Conservation (phyloP, 2,329 filamentous ascomycete species). For the Diplodia mutila region DNA sequence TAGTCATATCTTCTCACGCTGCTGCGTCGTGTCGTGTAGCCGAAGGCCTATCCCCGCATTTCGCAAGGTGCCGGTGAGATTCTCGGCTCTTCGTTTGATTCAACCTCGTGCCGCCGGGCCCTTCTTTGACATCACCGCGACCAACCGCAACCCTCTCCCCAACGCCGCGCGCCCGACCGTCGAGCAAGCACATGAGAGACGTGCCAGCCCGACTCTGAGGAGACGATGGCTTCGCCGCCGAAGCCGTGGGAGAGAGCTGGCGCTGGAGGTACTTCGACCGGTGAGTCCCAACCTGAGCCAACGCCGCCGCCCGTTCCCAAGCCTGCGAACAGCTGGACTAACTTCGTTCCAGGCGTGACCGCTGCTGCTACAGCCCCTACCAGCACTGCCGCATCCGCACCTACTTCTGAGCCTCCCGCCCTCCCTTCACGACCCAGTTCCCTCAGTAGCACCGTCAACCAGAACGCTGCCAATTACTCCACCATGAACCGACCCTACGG, state of each 20-base stretch:
- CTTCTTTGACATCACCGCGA: conserved; percentile 27
- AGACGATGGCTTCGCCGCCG: conserved; percentile 74
- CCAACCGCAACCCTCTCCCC: conserved; percentile 1
- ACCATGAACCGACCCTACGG: conserved; percentile 61
- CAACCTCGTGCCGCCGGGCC: conserved; percentile 1
- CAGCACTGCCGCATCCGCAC: conserved; percentile 45
- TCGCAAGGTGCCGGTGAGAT: conserved; percentile 8
- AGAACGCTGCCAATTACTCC: conserved; percentile 84
- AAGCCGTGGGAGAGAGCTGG: conserved; percentile 95
- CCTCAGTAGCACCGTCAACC: conserved; percentile 78
- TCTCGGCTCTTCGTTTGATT: conserved; percentile 12
- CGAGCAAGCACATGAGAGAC: conserved; percentile 28
- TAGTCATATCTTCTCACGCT: background rate
- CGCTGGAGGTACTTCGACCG: conserved; percentile 48
- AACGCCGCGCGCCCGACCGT: conserved; percentile 12
- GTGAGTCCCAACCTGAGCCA: conserved; percentile 9
- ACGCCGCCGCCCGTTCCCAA: background rate
- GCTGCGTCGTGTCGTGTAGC: background rate
- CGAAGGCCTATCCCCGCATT: conserved; percentile 18
- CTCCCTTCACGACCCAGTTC: conserved; percentile 81
- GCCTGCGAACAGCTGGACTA: conserved; percentile 2
- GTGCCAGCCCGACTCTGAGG: conserved; percentile 32
- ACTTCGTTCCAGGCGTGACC: conserved; percentile 19
- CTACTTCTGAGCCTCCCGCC: conserved; percentile 60
- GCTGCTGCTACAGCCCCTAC: conserved; percentile 51